phyloP scores from a whole-genome alignment of 73 alveolate genomes.

The Paramecium pentaurelia region DNA sequence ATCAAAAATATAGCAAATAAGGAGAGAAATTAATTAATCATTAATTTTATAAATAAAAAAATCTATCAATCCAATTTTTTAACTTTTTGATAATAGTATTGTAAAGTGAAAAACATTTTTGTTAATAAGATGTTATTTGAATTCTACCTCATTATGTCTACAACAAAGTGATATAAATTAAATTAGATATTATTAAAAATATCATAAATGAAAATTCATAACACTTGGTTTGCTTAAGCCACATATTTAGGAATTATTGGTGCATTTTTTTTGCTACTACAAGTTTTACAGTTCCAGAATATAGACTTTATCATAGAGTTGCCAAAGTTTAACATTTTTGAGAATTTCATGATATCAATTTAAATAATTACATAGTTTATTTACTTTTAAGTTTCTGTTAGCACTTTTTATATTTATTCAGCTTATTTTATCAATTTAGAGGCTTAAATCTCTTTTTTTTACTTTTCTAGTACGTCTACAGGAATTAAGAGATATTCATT shows the following conservation, averaged over 20 bases:
- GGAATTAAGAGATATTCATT: conserved; percentile 36
- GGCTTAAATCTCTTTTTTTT: conserved; percentile 8
- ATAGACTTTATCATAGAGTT: conserved; percentile 5
- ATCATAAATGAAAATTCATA: conserved; percentile 9
- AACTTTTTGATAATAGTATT: no score
- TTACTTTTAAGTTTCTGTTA: not conserved
- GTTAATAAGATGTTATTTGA: not conserved
- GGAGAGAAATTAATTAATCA: no score
- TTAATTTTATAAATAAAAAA: no score
- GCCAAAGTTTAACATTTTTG: conserved; percentile 23
- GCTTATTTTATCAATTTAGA: conserved; percentile 34
- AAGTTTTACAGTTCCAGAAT: conserved; percentile 29
- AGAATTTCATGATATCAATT: not conserved
- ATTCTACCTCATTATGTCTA: no score
- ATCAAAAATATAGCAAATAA: no score
- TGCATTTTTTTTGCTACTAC: conserved; percentile 20
- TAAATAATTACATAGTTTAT: not conserved
- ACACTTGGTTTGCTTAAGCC: conserved; percentile 22
- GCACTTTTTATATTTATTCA: not conserved
- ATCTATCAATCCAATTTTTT: no score
- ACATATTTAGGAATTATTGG: not conserved
- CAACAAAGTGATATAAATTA: not conserved
- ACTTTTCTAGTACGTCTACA: conserved; percentile 15
- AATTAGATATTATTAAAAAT: conserved; percentile 10
- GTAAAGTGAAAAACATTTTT: no score